Evolutionary conservation across 2,329 filamentous ascomycete species (phyloP).

Genomic region (Penicillium sp.): DNA sequence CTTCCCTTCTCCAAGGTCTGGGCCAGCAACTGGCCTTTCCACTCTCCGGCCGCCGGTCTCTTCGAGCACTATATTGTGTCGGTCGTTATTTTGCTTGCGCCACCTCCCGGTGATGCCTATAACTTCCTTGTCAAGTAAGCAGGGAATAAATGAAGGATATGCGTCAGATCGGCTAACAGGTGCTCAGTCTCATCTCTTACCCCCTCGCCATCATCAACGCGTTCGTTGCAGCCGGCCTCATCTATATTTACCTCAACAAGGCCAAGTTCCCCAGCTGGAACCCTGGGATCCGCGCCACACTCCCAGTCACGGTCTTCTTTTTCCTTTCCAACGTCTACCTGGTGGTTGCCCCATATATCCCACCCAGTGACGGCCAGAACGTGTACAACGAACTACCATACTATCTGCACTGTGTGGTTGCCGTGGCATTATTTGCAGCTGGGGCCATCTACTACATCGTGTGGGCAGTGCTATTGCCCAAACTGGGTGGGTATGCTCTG

Average conservation of each 20-base stretch:
- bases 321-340: slow-evolving; percentile 50
- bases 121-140: slow-evolving; percentile 51
- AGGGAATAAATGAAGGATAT: slow-evolving; percentile 3
- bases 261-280: slow-evolving; percentile 43
- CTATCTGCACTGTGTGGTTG: slow-evolving; percentile 51
- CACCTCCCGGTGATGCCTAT: slow-evolving; percentile 62
- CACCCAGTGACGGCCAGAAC: slow-evolving; percentile 44
- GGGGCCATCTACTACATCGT: slow-evolving; percentile 50
- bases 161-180: not conserved
- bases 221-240: slow-evolving; percentile 47
- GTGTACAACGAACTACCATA: slow-evolving; percentile 51
- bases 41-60: slow-evolving; percentile 53
- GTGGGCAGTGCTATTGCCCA: slow-evolving; percentile 48
- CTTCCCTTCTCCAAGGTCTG: slow-evolving; percentile 61
- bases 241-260: slow-evolving; percentile 44
- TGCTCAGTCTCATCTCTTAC: slow-evolving; percentile 34
- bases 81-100: slow-evolving; percentile 59
- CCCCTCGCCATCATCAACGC: slow-evolving; percentile 46
- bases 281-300: slow-evolving; percentile 46
- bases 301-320: slow-evolving; percentile 50
- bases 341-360: slow-evolving; percentile 49
- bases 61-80: slow-evolving; percentile 63
- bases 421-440: slow-evolving; percentile 45
- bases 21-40: slow-evolving; percentile 63
- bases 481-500: slow-evolving; percentile 46